A percentile compares a stretch with the other conserved stretches of the same genome.
Evolutionary conservation across 495 filamentous ascomycete genomes (phyloP).

Genomic region (Xylaria scruposa): DNA sequence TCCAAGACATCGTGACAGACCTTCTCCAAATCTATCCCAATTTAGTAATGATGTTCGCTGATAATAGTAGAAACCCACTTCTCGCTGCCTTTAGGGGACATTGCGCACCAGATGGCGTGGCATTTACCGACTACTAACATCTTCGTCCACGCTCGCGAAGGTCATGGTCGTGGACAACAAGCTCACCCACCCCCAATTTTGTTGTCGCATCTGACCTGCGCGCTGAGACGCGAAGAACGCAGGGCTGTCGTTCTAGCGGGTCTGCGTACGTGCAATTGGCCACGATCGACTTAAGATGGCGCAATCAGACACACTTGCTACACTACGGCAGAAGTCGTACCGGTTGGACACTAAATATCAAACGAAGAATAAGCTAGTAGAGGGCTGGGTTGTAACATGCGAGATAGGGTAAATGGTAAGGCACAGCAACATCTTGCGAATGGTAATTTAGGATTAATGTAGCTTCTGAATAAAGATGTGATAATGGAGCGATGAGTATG

Average conservation of each 20-base stretch:
- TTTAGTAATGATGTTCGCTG: slow-evolving; percentile 1
- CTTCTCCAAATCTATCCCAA: not conserved
- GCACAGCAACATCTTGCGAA: not conserved
- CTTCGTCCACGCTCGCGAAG: not conserved
- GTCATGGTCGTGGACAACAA: not conserved
- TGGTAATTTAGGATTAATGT: not conserved
- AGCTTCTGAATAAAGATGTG: not conserved
- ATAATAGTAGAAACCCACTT: not conserved
- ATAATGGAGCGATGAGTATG: not conserved
- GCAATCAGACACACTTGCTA: not conserved
- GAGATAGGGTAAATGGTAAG: not conserved
- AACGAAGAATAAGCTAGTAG: not conserved
- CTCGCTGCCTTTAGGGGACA: not conserved
- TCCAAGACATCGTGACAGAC: slow-evolving; percentile 2
- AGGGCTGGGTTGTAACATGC: not conserved
- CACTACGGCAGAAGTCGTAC: not conserved
- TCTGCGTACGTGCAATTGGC: not conserved
- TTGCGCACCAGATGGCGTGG: not conserved
- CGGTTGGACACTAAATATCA: not conserved
- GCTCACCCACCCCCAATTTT: not conserved
- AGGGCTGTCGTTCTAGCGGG: not conserved
- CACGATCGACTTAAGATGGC: not conserved
- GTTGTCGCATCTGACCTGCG: not conserved
- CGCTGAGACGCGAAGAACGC: not conserved
- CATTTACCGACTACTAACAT: not conserved